These are phyloP conservation scores for Aspergillus olivimuriae DNA, from an alignment of 495 filamentous ascomycete genomes.

Conservation along the genomic window DNA sequence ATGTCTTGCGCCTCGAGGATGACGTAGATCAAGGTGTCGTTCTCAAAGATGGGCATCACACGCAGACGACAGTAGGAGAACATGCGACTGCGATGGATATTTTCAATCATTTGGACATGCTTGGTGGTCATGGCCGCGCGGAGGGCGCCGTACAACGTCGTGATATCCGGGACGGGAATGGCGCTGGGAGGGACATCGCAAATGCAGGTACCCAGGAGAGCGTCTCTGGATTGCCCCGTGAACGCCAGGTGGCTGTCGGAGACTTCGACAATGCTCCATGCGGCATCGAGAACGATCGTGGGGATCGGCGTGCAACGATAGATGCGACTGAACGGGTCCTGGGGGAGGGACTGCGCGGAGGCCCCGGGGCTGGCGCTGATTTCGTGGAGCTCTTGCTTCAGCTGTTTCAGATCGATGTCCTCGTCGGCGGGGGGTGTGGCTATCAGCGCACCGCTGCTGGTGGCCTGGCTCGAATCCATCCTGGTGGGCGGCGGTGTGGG, in stretches of 20 bases:
- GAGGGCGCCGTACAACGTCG: conserved; percentile 34
- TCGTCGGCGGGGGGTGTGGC: no score
- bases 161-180: conserved; percentile 30
- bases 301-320: conserved; percentile 46
- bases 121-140: conserved; percentile 38
- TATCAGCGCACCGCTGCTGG: no score
- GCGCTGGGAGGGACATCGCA: conserved; percentile 29
- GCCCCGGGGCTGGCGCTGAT: no score
- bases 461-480: no score
- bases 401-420: no score
- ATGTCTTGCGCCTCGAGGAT: conserved; percentile 39
- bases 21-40: conserved; percentile 37
- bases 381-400: no score
- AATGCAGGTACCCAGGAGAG: conserved; percentile 38
- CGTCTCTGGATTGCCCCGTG: conserved; percentile 29
- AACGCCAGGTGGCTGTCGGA: conserved; percentile 43
- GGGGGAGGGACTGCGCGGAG: no score
- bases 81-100: conserved; percentile 18
- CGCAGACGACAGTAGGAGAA: conserved; percentile 32
- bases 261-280: conserved; percentile 38
- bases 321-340: conserved; percentile 27
- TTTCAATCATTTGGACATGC: conserved; percentile 24
- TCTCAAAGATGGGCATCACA: conserved; percentile 47
- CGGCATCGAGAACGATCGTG: conserved; percentile 42
- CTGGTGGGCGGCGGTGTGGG: no score